Conservation (phyloP, 148 eudicot species). For the Vaccinium macrocarpon region DNA sequence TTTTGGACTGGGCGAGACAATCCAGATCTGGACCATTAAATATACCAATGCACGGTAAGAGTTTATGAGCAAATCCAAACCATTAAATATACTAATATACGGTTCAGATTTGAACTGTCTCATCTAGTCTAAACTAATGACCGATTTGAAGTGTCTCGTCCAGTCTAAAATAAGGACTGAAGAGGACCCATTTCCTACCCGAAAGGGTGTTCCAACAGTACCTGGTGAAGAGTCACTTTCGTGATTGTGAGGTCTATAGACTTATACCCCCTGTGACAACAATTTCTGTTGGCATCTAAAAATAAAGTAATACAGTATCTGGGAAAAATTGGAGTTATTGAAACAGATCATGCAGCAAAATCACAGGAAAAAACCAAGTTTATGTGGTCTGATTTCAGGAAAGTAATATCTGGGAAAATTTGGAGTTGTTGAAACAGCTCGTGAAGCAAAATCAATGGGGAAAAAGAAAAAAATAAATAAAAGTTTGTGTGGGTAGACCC, state of each 20-base stretch:
- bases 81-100: too few relatives aligned
- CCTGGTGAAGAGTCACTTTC: background rate
- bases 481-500: background rate
- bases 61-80: too few relatives aligned
- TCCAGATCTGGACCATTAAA: too few relatives aligned
- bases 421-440: background rate
- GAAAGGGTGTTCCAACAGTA: background rate
- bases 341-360: constrained; percentile 1
- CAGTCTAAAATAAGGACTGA: too few relatives aligned
- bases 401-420: background rate
- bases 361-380: background rate
- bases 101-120: too few relatives aligned
- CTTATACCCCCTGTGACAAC: background rate
- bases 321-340: background rate
- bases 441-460: background rate
- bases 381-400: background rate
- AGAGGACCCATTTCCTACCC: too few relatives aligned
- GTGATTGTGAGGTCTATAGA: background rate
- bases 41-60: too few relatives aligned
- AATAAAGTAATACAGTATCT: too few relatives aligned
- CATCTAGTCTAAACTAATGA: too few relatives aligned
- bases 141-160: too few relatives aligned
- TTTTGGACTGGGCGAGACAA: too few relatives aligned
- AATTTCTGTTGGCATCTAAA: constrained; percentile 7
- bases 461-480: background rate